A percentile compares a stretch with the other conserved stretches of the same genome.
Conservation (phyloP, 169 alveolate species). For the Babesia sp. region DNA sequence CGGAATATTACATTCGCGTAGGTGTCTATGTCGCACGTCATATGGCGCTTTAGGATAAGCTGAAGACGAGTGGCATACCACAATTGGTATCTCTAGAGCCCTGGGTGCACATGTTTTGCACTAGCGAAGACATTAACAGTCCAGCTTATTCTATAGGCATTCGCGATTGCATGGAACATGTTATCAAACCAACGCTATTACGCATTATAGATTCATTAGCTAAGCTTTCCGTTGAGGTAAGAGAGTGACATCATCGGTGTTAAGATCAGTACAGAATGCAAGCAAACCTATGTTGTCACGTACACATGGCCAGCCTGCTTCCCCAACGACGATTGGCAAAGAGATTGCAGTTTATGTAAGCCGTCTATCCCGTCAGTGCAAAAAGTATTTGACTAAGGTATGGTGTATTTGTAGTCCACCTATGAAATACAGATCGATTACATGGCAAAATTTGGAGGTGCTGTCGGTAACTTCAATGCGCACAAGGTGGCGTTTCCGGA, state of each 20-base stretch:
- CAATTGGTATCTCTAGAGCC: slow-evolving; percentile 74
- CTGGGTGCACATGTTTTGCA: slow-evolving; percentile 89
- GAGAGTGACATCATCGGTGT: not conserved
- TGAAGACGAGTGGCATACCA: slow-evolving; percentile 32
- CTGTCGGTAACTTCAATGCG: slow-evolving; percentile 94
- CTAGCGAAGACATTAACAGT: slow-evolving; percentile 95
- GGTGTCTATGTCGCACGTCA: slow-evolving; percentile 10
- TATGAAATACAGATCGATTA: slow-evolving; percentile 66
- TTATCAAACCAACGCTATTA: slow-evolving; percentile 73
- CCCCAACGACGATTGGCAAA: slow-evolving; percentile 96
- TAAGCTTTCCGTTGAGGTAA: slow-evolving; percentile 67
- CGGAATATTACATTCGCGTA: slow-evolving; percentile 88
- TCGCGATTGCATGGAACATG: slow-evolving; percentile 74
- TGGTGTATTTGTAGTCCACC: not conserved
- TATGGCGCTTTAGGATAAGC: slow-evolving; percentile 32
- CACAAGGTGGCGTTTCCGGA: slow-evolving; percentile 88
- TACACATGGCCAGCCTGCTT: slow-evolving; percentile 97
- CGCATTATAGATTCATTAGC: slow-evolving; percentile 66
- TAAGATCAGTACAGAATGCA: slow-evolving; percentile 70
- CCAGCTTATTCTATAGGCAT: slow-evolving; percentile 87
- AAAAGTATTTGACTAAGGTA: slow-evolving; percentile 51
- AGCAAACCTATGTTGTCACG: slow-evolving; percentile 88
- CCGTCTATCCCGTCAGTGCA: slow-evolving; percentile 62
- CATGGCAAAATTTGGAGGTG: slow-evolving; percentile 93
- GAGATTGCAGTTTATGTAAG: slow-evolving; percentile 85